Evolutionary conservation across 2,329 filamentous ascomycete species (phyloP).

Genomic region (Huntiella bhutanensis): DNA sequence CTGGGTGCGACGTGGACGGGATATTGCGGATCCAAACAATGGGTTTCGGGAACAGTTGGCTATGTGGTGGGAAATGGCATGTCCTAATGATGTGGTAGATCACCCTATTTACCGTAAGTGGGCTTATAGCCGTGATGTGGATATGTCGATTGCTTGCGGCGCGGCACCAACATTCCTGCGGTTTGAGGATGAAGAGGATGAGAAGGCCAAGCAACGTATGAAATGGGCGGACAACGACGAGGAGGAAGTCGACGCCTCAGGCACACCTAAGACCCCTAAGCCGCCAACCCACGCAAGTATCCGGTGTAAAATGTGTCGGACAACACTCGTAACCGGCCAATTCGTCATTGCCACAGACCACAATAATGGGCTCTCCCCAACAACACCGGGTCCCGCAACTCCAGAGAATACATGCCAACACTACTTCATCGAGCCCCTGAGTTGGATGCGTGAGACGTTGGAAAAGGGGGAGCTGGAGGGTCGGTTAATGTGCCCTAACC

Average conservation of each 20-base stretch:
- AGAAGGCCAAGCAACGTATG: constrained; percentile 19
- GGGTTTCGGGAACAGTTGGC: constrained; percentile 82
- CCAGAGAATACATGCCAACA: constrained; percentile 45
- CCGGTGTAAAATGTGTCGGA: constrained; percentile 81
- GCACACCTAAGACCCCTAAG: constrained; percentile 9
- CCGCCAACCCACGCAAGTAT: constrained; percentile 22
- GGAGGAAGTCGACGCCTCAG: constrained; percentile 10
- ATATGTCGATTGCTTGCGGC: constrained; percentile 45
- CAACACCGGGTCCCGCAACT: constrained; percentile 12
- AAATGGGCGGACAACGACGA: constrained; percentile 14
- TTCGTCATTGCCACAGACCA: constrained; percentile 46
- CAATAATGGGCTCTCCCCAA: constrained; percentile 17
- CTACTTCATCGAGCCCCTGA: constrained; percentile 76
- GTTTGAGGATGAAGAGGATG: constrained; percentile 49
- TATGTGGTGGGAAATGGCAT: constrained; percentile 76
- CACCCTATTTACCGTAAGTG: constrained; percentile 65
- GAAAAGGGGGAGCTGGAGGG: constrained; percentile 69
- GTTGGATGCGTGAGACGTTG: constrained; percentile 81
- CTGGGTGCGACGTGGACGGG: constrained; percentile 49
- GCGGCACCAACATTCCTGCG: constrained; percentile 67
- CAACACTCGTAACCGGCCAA: constrained; percentile 31
- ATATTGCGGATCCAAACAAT: constrained; percentile 71
- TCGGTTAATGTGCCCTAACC: constrained; percentile 62
- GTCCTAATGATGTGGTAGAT: constrained; percentile 43
- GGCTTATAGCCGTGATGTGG: constrained; percentile 35